Base-by-base conservation (phyloP, 2,329 filamentous ascomycete genomes). In the Akanthomyces muscarius region DNA sequence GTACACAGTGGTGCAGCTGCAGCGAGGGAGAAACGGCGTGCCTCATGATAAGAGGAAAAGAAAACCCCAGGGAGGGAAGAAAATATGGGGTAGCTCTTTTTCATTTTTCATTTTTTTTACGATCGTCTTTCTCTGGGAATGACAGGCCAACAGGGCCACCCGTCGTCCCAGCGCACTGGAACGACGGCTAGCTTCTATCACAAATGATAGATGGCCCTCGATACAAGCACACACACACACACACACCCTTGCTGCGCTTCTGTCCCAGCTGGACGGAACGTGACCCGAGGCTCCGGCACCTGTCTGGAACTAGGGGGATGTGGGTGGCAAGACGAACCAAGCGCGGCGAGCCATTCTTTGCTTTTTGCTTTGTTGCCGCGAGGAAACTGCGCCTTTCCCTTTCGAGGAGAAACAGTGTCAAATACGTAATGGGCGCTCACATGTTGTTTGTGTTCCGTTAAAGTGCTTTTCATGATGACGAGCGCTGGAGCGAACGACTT, bases 361-460 rank as follows among this genome's bases (percentile, higher is more conserved):
- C 44, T 59, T 59, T 30, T 59, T 41, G 14, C 57, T 57, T 66
- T 68, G 67, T 68, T 69, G 53, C 41, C 68, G 64, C 67, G 68
- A 68, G 67, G 61, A 33, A 68, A 68, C 64, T 50, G 48, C 52
- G 57, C 67, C 51, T 66, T 66, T 25, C 68, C 66, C 28, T 16
- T 65, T 33, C 66, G 51, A 16, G 66, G 58, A 28, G 21, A 21
- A 21, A 21, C 21, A 21, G 21, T 23, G 38, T 21, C 36, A 38
- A 13, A 13, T 10, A 11, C 36, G 36, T 10, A 10, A 13, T 10
- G 36, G 7, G 7, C 36, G 7, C 36, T 56, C 36, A 41, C 36
- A 25, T 54, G 33, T 23, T 54, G 33, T 23, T 53, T 53, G 21
- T 53, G 4, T 18, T 21, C 18, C 6, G 7, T 36, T 7, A 44